Evolutionary conservation across 306 rosid genomes (phyloP), one percentile per base, ranked within the genome.

Genomic region (Cicer cuneatum): DNA sequence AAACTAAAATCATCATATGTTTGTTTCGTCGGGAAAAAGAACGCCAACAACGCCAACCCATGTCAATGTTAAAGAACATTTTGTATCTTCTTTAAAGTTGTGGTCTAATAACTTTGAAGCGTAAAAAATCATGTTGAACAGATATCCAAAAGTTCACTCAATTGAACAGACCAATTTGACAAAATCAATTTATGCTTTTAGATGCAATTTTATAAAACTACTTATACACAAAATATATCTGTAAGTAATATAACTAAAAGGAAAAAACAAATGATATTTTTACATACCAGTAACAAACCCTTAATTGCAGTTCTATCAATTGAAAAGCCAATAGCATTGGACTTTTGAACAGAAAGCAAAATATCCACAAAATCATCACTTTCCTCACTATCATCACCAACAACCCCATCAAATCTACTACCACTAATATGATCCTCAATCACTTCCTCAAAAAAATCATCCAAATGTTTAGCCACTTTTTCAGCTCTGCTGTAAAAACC

Each of bases 351-450:
- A 0, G 70, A 72, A 66, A 79, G 83, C 79, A 79, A 73, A 72
- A 73, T 37, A 4, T 79, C 79, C 39, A 79, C 83, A 79, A 79
- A 79, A 79, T 79, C 79, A 56, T 8, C 11, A 4, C 6, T 24
- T 11, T 24, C 62, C 38, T 56, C 62, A 21, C 11, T 24, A 6
- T 11, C 62, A n/a, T 19, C 62, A 21, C 33, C 33, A 52, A 52
- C 58, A 52, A 16, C 11, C 13, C 57, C 19, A 14, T 15, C 57
- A 51, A 8, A 15, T 51, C 21, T 51, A 7, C 7, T 57, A 21
- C 63, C 39, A 57, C 63, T 57, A 29, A 57, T 57, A 38, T 57
- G 63, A 38, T 66, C 58, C 15, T 66, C 53, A 54, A 76, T 66
- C 0, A 76, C 74, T 43, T 43, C 4, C 9, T 76, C 68, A 5